Percentiles rank a stretch among this genome's conserved stretches.
phyloP scores from a whole-genome alignment of 2,329 filamentous ascomycete genomes.

The Sporothrix schenckii region DNA sequence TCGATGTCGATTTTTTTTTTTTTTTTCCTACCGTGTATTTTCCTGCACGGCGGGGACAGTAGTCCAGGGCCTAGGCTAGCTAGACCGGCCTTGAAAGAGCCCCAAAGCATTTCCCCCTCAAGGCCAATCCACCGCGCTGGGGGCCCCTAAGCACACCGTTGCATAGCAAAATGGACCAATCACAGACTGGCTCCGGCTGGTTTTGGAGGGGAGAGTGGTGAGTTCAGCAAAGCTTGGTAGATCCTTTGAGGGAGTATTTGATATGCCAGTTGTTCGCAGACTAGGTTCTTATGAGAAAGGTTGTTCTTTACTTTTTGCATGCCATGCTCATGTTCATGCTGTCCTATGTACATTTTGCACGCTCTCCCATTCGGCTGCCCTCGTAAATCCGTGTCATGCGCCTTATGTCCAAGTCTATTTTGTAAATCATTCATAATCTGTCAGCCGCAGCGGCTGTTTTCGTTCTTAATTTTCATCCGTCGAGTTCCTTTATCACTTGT shows the following conservation, averaged over 20 bases:
- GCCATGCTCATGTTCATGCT: neutral
- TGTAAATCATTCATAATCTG: neutral
- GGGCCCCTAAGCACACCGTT: neutral
- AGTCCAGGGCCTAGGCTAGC: constrained; percentile 4
- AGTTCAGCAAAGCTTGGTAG: neutral
- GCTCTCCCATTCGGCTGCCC: neutral
- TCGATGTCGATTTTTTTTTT: constrained; percentile 28
- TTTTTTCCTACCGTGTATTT: constrained; percentile 19
- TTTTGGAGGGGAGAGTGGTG: neutral
- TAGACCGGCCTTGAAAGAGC: neutral
- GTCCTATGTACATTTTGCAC: neutral
- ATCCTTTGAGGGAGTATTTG: neutral
- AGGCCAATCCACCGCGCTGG: constrained; percentile 5
- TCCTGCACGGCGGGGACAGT: constrained; percentile 8
- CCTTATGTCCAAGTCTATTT: constrained; percentile 27
- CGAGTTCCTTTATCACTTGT: neutral
- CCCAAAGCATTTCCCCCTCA: neutral
- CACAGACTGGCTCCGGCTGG: neutral
- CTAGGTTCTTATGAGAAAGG: neutral
- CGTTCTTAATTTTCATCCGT: neutral
- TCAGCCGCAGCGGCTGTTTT: no score
- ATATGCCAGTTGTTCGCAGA: neutral
- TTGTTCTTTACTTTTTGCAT: neutral
- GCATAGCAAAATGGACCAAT: neutral
- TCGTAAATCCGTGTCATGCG: constrained; percentile 11